Evolutionary conservation across 192 early-diverging fungal genomes (phyloP).

Genomic region (Coemansia sp.): DNA sequence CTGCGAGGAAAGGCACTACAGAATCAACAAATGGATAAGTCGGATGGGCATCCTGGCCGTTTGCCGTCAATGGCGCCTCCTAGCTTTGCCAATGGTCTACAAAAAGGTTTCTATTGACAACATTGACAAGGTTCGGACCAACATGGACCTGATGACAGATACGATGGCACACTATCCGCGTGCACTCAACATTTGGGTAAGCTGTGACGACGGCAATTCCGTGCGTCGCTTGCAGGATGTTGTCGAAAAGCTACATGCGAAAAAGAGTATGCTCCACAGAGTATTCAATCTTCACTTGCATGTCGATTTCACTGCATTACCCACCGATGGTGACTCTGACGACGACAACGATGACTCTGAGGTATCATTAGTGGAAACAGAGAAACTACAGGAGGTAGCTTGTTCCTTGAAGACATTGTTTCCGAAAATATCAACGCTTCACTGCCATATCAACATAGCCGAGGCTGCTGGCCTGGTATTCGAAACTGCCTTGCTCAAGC

Average conservation of each 20-base stretch:
- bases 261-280: background rate
- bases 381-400: background rate
- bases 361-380: background rate
- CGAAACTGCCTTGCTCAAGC: background rate
- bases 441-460: background rate
- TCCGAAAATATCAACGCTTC: background rate
- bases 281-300: background rate
- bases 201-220: background rate
- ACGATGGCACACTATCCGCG: background rate
- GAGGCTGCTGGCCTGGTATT: background rate
- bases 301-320: background rate
- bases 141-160: background rate
- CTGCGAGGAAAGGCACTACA: conserved; percentile 6
- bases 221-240: background rate
- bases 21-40: background rate
- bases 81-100: conserved; percentile 1
- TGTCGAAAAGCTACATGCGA: background rate
- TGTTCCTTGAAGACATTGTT: background rate
- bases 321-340: background rate
- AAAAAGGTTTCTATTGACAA: background rate
- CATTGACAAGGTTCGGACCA: background rate
- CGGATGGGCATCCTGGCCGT: background rate
- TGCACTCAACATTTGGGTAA: conserved; percentile 9
- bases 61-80: background rate
- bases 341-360: background rate